These are phyloP conservation scores for Vaccinium corymbosum DNA, from an alignment of 148 eudicot species.

Conservation along the genomic window DNA sequence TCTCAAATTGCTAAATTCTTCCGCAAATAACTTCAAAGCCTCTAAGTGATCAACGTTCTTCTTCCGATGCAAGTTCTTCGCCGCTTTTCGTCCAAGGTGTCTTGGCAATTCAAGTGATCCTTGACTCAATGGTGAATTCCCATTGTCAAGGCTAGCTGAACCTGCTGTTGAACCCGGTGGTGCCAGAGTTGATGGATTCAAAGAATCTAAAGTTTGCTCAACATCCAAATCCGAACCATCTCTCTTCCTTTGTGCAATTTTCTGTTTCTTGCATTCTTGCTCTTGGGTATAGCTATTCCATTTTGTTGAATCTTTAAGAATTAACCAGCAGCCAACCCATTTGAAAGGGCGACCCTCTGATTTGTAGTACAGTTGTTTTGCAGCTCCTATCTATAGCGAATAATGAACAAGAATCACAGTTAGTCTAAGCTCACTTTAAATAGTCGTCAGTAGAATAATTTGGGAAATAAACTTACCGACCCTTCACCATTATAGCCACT, in stretches of 20 bases:
- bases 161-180: background rate
- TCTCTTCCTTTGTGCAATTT: background rate
- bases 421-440: background rate
- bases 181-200: background rate
- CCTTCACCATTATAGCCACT: background rate
- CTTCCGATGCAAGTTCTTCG: background rate
- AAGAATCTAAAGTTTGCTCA: background rate
- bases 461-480: background rate
- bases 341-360: background rate
- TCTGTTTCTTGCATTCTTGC: background rate
- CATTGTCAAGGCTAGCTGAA: background rate
- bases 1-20: background rate
- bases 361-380: background rate
- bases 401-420: background rate
- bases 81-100: background rate
- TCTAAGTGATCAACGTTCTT: background rate
- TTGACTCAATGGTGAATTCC: background rate
- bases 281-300: background rate
- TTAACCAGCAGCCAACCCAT: slow-evolving; percentile 4
- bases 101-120: background rate
- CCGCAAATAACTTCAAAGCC: background rate
- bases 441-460: background rate
- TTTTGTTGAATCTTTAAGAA: background rate
- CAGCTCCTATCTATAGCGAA: background rate
- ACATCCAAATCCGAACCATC: background rate